Conservation (phyloP, 2,329 filamentous ascomycete genomes). For the Diplocarpon rosae region DNA sequence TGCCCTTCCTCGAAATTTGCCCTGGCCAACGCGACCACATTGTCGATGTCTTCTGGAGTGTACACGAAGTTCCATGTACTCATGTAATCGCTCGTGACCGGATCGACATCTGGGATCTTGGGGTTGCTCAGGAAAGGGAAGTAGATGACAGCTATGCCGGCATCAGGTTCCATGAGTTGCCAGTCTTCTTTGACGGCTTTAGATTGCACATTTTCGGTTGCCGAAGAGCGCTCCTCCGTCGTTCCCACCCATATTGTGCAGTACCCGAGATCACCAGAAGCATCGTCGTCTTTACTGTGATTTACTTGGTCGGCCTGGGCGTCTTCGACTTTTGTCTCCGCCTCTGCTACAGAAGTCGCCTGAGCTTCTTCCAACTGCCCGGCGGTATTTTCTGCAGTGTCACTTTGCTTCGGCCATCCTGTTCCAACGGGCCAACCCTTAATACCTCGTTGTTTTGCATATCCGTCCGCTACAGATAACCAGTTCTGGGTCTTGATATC, state of each 20-base stretch:
- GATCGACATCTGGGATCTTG: constrained; percentile 71
- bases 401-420: constrained; percentile 70
- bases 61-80: constrained; percentile 98
- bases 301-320: constrained; percentile 41
- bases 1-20: constrained; percentile 81
- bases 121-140: constrained; percentile 80
- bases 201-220: constrained; percentile 40
- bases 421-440: constrained; percentile 91
- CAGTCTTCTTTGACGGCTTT: constrained; percentile 48
- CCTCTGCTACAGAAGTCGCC: constrained; percentile 42
- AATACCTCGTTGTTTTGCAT: constrained; percentile 78
- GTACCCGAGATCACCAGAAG: constrained; percentile 61
- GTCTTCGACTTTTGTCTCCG: constrained; percentile 50
- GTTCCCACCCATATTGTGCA: constrained; percentile 94
- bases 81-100: constrained; percentile 72
- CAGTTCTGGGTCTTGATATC: constrained; percentile 93
- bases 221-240: constrained; percentile 56
- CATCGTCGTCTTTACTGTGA: constrained; percentile 27
- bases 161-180: constrained; percentile 62
- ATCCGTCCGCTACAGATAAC: constrained; percentile 89
- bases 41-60: constrained; percentile 79
- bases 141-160: constrained; percentile 83
- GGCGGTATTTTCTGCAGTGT: constrained; percentile 47
- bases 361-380: constrained; percentile 59
- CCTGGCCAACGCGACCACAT: constrained; percentile 67